Evolutionary conservation across 208 protist species (phyloP).

Genomic region (Leishmania guyanensis): DNA sequence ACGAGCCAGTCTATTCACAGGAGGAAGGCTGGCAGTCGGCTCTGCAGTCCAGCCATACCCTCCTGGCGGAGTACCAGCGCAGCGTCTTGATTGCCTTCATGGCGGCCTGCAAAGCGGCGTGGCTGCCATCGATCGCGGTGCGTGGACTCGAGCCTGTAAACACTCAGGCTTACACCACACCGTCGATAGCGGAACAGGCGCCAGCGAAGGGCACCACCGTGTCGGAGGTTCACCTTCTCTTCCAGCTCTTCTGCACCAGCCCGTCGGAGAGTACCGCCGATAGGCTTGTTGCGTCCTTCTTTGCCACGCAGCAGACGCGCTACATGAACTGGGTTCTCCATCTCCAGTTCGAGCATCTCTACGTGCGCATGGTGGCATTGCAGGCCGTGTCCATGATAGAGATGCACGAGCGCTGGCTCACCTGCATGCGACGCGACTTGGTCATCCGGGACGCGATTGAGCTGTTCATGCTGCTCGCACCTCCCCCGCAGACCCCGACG

Average conservation of each 20-base stretch:
- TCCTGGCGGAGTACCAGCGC: slow-evolving; percentile 19
- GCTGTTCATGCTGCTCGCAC: slow-evolving; percentile 47
- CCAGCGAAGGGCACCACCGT: neutral
- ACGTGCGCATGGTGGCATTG: slow-evolving; percentile 49
- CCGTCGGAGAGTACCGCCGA: neutral
- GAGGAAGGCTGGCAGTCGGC: neutral
- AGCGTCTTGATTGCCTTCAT: slow-evolving; percentile 16
- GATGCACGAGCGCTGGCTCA: slow-evolving; percentile 42
- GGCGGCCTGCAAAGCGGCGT: slow-evolving; percentile 19
- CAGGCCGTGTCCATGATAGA: slow-evolving; percentile 51
- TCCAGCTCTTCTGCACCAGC: slow-evolving; percentile 8
- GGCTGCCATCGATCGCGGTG: slow-evolving; percentile 9
- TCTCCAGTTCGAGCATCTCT: slow-evolving; percentile 55
- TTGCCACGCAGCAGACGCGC: slow-evolving; percentile 28
- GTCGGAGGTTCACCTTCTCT: slow-evolving; percentile 21
- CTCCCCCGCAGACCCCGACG: slow-evolving; percentile 18
- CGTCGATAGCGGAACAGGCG: neutral
- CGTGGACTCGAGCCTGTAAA: neutral
- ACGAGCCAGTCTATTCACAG: neutral
- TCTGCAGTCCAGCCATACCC: slow-evolving; percentile 2
- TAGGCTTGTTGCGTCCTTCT: slow-evolving; percentile 26
- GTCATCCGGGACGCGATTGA: slow-evolving; percentile 67
- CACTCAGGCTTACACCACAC: neutral
- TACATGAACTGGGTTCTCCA: slow-evolving; percentile 42
- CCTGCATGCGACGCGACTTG: slow-evolving; percentile 73